These are phyloP conservation scores for Cyanidiococcus yangmingshanensis DNA, from an alignment of 23 red algal species.

Conservation along the genomic window DNA sequence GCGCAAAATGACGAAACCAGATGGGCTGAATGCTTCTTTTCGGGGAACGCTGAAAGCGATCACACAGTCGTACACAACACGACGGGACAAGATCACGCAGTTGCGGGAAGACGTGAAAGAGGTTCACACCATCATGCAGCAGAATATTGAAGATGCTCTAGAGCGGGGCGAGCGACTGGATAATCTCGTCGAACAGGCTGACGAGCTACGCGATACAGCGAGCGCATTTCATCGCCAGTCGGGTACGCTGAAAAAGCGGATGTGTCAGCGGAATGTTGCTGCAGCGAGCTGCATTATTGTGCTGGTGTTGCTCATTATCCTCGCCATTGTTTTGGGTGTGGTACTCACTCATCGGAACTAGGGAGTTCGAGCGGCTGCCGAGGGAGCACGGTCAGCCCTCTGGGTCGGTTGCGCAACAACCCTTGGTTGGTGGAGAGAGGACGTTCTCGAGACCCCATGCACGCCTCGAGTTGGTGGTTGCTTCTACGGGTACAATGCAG, in stretches of 20 bases:
- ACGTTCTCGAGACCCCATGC: too few relatives aligned
- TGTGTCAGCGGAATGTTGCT: constrained; percentile 25
- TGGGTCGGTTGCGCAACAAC: neutral
- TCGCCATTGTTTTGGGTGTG: constrained; percentile 21
- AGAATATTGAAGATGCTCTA: constrained; percentile 28
- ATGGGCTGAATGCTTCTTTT: constrained; percentile 8
- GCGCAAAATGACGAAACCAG: neutral
- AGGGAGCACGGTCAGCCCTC: neutral
- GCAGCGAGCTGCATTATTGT: constrained; percentile 23
- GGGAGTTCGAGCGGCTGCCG: neutral
- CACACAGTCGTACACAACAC: constrained; percentile 17
- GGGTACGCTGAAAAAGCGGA: constrained; percentile 16
- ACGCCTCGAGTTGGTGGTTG: too few relatives aligned
- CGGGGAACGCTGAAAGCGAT: constrained; percentile 14
- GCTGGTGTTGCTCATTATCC: constrained; percentile 20
- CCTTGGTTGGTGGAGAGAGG: too few relatives aligned
- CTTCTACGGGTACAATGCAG: too few relatives aligned
- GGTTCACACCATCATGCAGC: constrained; percentile 19
- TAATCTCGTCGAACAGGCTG: constrained; percentile 24
- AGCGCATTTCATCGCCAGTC: constrained; percentile 24
- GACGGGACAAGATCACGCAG: constrained; percentile 25
- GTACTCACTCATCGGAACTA: constrained; percentile 21
- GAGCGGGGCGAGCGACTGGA: constrained; percentile 28
- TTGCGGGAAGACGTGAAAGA: constrained; percentile 22
- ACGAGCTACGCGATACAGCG: constrained; percentile 19